These are phyloP conservation scores for Talaromyces albobiverticillius DNA, from an alignment of 2,329 filamentous ascomycete species.

Conservation along the genomic window DNA sequence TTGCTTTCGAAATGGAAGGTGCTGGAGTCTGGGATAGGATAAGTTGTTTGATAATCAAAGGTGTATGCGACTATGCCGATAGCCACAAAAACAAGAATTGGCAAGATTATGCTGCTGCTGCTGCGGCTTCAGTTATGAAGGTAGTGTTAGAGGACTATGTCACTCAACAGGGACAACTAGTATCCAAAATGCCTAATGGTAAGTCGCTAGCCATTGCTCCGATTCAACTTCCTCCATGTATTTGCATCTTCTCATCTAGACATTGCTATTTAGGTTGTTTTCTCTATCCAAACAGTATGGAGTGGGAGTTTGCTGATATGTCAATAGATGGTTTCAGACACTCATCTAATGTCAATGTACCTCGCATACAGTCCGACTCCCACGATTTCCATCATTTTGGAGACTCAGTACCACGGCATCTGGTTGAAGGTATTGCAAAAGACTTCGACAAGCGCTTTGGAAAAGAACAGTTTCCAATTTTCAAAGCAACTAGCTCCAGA, in stretches of 20 bases:
- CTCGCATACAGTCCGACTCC: neutral
- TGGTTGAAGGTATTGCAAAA: neutral
- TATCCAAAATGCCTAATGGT: neutral
- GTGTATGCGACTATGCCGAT: slow-evolving; percentile 20
- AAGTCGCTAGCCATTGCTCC: neutral
- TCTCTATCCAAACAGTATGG: neutral
- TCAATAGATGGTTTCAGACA: neutral
- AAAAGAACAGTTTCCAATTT: neutral
- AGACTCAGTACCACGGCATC: neutral
- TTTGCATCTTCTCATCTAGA: too few species aligned
- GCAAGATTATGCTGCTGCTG: slow-evolving; percentile 18
- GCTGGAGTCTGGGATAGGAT: slow-evolving; percentile 19
- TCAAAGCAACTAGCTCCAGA: neutral
- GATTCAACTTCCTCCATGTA: too few species aligned
- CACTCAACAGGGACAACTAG: neutral
- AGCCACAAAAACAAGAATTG: slow-evolving; percentile 20
- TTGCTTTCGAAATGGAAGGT: slow-evolving; percentile 24
- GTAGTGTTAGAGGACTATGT: slow-evolving; percentile 9
- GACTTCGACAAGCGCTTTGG: neutral
- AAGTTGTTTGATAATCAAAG: slow-evolving; percentile 16
- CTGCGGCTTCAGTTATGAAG: slow-evolving; percentile 11
- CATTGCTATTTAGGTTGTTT: neutral
- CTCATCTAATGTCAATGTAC: neutral
- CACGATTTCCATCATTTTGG: neutral
- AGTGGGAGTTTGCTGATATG: neutral